phyloP scores from a whole-genome alignment of 495 filamentous ascomycete species.

The Rostrohypoxylon terebratum region DNA sequence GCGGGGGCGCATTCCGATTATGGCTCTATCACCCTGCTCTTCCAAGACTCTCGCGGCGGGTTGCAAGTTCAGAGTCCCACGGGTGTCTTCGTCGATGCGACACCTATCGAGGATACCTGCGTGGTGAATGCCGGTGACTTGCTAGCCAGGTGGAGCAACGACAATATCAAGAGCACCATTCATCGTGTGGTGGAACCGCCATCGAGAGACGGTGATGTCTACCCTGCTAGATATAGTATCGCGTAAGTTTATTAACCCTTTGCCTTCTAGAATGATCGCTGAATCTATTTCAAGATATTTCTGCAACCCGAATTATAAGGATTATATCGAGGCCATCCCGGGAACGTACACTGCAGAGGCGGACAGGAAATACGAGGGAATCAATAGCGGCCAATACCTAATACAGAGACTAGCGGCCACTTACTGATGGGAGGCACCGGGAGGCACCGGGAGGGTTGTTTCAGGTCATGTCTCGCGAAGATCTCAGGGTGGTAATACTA shows the following conservation, averaged over 20 bases:
- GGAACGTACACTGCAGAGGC: conserved; percentile 79
- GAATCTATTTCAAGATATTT: conserved; percentile 71
- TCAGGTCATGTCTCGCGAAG: conserved; percentile 16
- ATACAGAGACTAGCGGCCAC: conserved; percentile 82
- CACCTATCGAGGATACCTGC: conserved; percentile 82
- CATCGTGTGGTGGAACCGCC: conserved; percentile 93
- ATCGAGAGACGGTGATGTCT: conserved; percentile 54
- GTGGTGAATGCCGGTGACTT: conserved; percentile 94
- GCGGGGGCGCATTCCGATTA: conserved; percentile 93
- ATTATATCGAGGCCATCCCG: conserved; percentile 84
- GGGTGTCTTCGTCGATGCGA: conserved; percentile 84
- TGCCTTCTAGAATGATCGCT: conserved; percentile 1
- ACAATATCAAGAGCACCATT: conserved; percentile 85
- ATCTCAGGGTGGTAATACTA: conserved; percentile 22
- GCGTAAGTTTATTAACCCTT: conserved; percentile 60
- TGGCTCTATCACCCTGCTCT: conserved; percentile 86
- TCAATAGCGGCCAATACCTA: conserved; percentile 86
- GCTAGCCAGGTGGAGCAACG: conserved; percentile 90
- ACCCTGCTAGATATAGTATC: conserved; percentile 75
- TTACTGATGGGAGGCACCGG: conserved; percentile 53
- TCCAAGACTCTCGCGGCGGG: conserved; percentile 86
- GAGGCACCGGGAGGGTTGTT: not conserved
- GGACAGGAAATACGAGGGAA: conserved; percentile 80
- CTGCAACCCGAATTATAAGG: conserved; percentile 88
- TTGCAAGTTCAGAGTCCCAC: conserved; percentile 84